phyloP scores from a whole-genome alignment of 345 rosid genomes.

The Eucalyptus viminalis region DNA sequence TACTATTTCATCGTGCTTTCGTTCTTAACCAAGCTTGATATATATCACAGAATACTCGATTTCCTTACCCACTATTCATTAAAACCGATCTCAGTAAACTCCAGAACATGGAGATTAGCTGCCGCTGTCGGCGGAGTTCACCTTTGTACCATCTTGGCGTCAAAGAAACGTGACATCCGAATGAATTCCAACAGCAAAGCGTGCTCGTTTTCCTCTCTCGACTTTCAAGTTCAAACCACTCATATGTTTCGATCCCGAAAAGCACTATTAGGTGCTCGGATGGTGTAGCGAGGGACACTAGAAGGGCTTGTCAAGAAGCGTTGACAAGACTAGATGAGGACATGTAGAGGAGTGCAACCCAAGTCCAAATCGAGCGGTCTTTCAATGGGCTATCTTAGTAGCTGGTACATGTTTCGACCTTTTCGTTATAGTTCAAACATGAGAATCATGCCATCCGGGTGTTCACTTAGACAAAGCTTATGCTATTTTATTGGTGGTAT shows the following conservation, averaged over 20 bases:
- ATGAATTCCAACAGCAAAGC: not conserved
- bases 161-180: not conserved
- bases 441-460: accelerated
- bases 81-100: not conserved
- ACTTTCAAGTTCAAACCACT: not conserved
- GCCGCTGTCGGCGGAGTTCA: accelerated
- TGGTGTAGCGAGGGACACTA: not conserved
- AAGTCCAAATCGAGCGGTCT: too few species aligned
- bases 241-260: too few species aligned
- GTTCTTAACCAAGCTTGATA: not conserved
- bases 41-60: not conserved
- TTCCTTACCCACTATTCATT: not conserved
- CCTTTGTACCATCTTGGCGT: not conserved
- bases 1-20: not conserved
- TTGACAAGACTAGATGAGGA: not conserved
- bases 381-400: too few species aligned
- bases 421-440: too few species aligned
- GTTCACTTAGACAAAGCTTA: too few species aligned
- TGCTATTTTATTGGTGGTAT: too few species aligned
- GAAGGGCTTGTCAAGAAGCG: not conserved
- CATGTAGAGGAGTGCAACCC: too few species aligned
- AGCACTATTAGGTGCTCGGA: not conserved
- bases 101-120: not conserved
- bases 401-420: too few species aligned
- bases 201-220: not conserved